A percentile compares a stretch with the other conserved stretches of the same genome.
These are phyloP conservation scores for Letharia lupina DNA, from an alignment of 495 filamentous ascomycete species.

Conservation along the genomic window DNA sequence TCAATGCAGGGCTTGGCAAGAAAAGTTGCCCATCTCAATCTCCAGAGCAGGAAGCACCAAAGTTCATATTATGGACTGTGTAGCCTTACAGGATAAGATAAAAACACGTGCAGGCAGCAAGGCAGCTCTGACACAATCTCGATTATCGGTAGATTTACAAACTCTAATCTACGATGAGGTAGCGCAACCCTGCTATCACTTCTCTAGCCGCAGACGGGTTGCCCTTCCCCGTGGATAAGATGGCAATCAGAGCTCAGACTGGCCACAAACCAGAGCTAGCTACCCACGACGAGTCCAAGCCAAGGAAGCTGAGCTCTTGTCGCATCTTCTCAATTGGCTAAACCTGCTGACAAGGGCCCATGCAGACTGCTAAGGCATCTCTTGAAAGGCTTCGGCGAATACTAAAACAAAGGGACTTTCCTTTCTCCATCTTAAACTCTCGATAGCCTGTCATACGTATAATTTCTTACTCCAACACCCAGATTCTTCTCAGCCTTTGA, in stretches of 20 bases:
- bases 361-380: background rate
- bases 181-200: background rate
- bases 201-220: too few species aligned
- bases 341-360: background rate
- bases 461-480: background rate
- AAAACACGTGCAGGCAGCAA: too few species aligned
- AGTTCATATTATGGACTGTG: too few species aligned
- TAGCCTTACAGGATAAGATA: too few species aligned
- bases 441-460: too few species aligned
- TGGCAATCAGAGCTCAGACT: background rate
- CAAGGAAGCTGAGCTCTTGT: background rate
- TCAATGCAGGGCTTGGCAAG: background rate
- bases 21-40: too few species aligned
- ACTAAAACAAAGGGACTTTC: background rate
- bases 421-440: background rate
- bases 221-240: background rate
- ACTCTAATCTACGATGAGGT: background rate
- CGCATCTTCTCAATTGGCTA: background rate
- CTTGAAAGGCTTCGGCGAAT: background rate
- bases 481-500: background rate
- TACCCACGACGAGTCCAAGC: background rate
- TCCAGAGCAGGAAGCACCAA: too few species aligned
- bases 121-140: background rate
- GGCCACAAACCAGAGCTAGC: background rate
- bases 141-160: background rate